Base-by-base conservation (phyloP, 805 yeast species). In the Sugiyamaella lignohabitans region DNA sequence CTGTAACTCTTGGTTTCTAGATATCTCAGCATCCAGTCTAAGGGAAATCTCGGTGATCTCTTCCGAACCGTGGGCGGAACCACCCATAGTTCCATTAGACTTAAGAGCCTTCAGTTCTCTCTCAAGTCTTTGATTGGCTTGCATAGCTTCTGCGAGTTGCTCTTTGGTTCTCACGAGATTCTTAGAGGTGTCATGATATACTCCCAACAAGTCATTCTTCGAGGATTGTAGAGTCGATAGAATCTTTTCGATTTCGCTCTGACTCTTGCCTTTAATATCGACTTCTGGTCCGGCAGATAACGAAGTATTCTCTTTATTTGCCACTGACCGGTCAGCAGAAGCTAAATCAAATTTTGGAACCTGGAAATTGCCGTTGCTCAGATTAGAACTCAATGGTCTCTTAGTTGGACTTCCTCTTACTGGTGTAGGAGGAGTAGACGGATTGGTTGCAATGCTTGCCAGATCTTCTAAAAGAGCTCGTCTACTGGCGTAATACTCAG, bases 1-100 rank as follows among this genome's bases (percentile, higher is more conserved):
- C 1, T 70, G 60, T 24, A 87, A 65, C 24, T 86, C 82, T 1
- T 60, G 57, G 53, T 78, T 80, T 56, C 78, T 81, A n/a, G 70
- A 60, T 35, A 69, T 71, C 14, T 82, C 63, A 2, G 81, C 73
- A 39, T 80, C 80, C 20, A 84, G 63, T 47, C 76, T 79, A 17
- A 80, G 71, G 52, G 75, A 77, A 40, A 82, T 59, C 49, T 77
- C 76, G 2, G 57, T 42, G 3, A 56, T 20, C 40, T 50, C 50
- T 6, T 43, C 47, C 6, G 35, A 22, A 27, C 14, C 14, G 14
- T 27, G 8, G n/a, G n/a, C n/a, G n/a, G n/a, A n/a, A n/a, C n/a
- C n/a, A 3, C 41, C 41, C 11, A 27, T 8, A 27, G 32, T 27
- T 8, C 32, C 14, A 14, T 38, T 38, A 14, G 21, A 17, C 3